A percentile compares a stretch with the other conserved stretches of the same genome.
Evolutionary conservation across 164 flowering plant genomes (phyloP).

Genomic region (Aristolochia fimbriata): DNA sequence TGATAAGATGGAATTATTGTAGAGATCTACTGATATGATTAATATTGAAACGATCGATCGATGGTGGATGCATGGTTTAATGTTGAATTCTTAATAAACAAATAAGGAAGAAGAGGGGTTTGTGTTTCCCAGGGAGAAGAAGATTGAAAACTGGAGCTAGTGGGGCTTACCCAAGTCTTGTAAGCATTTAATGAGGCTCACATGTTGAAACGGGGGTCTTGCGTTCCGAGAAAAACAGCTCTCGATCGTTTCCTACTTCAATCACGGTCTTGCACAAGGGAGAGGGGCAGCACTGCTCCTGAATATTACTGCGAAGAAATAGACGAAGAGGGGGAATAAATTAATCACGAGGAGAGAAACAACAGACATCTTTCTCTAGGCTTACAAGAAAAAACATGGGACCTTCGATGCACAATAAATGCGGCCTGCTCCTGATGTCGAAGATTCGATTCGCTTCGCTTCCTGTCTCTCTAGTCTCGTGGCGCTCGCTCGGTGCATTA

Average conservation of each 20-base stretch:
- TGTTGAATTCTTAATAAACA: no score
- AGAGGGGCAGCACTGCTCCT: no score
- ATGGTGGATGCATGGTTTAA: no score
- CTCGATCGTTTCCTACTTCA: conserved; percentile 1
- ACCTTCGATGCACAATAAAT: conserved; percentile 9
- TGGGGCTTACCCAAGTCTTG: conserved; percentile 5
- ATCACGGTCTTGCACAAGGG: not conserved
- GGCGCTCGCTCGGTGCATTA: not conserved
- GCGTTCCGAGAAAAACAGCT: conserved; percentile 10
- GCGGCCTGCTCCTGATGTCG: not conserved
- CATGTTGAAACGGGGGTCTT: conserved; percentile 5
- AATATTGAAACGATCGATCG: no score
- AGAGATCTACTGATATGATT: no score
- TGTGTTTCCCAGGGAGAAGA: conserved; percentile 1
- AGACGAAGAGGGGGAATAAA: no score
- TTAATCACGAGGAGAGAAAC: conserved; percentile 1
- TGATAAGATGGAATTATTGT: no score
- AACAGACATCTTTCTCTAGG: conserved; percentile 10
- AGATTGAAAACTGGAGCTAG: conserved; percentile 5
- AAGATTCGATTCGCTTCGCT: conserved; percentile 8
- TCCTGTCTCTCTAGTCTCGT: not conserved
- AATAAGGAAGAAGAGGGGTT: not conserved
- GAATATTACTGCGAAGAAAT: no score
- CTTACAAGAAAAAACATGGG: conserved; percentile 4
- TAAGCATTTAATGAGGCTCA: conserved; percentile 9